A percentile compares a stretch with the other conserved stretches of the same genome.
Conservation (phyloP, 805 yeast species). For the Candida gorgasii region DNA sequence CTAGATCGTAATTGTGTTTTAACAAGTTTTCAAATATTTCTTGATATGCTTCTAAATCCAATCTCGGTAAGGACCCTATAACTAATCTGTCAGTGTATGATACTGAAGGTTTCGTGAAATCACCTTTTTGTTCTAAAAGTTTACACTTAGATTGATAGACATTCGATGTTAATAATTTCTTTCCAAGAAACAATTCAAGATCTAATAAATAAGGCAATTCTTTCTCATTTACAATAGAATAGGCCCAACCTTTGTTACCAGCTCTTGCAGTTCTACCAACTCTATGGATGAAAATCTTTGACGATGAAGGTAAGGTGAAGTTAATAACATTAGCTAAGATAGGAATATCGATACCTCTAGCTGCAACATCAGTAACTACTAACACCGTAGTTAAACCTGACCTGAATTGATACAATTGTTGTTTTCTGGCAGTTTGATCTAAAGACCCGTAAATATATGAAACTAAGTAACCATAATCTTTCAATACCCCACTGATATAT, state of each 20-base stretch:
- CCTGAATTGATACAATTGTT: slow-evolving; percentile 82
- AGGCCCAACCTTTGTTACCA: slow-evolving; percentile 97
- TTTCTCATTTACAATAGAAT: slow-evolving; percentile 77
- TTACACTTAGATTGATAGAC: slow-evolving; percentile 66
- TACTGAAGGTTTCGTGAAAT: slow-evolving; percentile 55
- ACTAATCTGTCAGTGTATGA: slow-evolving; percentile 76
- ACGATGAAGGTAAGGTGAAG: slow-evolving; percentile 85
- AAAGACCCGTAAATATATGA: slow-evolving; percentile 92
- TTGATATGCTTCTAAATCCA: slow-evolving; percentile 63
- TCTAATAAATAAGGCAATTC: slow-evolving; percentile 91
- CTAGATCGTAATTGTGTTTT: slow-evolving; percentile 65
- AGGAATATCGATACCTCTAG: slow-evolving; percentile 98
- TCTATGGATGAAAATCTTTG: slow-evolving; percentile 93
- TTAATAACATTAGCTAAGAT: slow-evolving; percentile 93
- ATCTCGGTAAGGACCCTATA: slow-evolving; percentile 80
- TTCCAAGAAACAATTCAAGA: slow-evolving; percentile 85
- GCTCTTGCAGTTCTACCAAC: slow-evolving; percentile 99
- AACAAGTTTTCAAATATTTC: slow-evolving; percentile 70
- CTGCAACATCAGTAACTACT: slow-evolving; percentile 98
- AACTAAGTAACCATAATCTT: slow-evolving; percentile 78
- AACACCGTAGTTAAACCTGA: slow-evolving; percentile 80
- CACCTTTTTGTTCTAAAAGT: slow-evolving; percentile 46
- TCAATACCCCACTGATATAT: slow-evolving; percentile 70
- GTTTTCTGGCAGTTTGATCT: slow-evolving; percentile 92
- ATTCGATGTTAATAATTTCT: slow-evolving; percentile 68